Evolutionary conservation across 2,329 filamentous ascomycete species (phyloP), one percentile per base, ranked within the genome.

Genomic region (Westerdykella sp.): DNA sequence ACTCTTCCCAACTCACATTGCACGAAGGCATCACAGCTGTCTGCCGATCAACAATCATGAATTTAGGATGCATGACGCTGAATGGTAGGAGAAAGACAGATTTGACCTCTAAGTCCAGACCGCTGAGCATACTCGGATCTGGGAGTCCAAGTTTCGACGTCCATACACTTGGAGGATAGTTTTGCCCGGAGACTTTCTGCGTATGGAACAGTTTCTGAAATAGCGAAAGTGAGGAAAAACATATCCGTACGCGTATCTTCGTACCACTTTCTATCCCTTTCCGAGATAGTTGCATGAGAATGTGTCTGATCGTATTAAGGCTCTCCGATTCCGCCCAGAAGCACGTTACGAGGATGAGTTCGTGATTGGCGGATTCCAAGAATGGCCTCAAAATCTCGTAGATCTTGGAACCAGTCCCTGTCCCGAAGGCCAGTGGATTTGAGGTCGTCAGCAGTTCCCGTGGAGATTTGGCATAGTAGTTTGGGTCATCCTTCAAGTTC

Each of bases 1-100:
- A 94, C n/a, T 79, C 68, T 64, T 93, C 87, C 85, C 85, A 93
- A 57, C 84, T 89, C 4, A 94, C 79, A 54, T 94, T 94, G 65
- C 85, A 90, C 54, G 84, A 88, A 0, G 87, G 87, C 9, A 93
- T 65, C 55, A 84, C 83, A 0, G 84, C 84, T 2, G 69, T 73
- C 25, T 71, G 63, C 1, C 83, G 75, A 60, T 94, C 87, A 1
- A 91, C 65, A 12, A 93, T 73, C 31, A 91, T 73, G 53, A 87
- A 91, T 57, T 94, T 94, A 0, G 87, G 84, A 59, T 94, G 87
- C 80, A 93, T 85, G n/a, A 94, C 83, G 56, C 85, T 87, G 46
- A 93, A 81, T 0, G 87, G 87, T 2, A 82, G 71, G 49, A 91
- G 80, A 65, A 94, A 94, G 6, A 91, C 72, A 49, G 81, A 87